These are phyloP conservation scores for Tolypocladium ophioglossoides DNA, from an alignment of 2,329 filamentous ascomycete genomes.

Conservation along the genomic window DNA sequence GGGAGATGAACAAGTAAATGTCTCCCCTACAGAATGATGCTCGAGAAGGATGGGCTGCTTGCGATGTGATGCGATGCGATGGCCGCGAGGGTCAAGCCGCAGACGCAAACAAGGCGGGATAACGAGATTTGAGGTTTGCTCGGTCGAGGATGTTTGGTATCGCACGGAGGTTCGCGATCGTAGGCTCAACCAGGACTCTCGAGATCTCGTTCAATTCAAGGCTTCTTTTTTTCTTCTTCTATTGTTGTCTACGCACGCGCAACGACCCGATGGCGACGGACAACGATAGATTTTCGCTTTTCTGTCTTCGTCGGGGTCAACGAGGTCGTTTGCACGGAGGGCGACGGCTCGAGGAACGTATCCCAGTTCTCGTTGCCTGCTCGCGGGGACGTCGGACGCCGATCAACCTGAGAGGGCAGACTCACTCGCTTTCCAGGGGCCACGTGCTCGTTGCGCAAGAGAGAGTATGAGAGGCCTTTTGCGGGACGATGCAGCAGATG, in stretches of 20 bases:
- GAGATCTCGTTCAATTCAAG: conserved; percentile 19
- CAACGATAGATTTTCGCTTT: conserved; percentile 22
- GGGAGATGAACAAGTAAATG: conserved; percentile 98
- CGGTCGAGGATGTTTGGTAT: not conserved
- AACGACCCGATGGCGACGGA: conserved; percentile 21
- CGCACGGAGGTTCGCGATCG: conserved; percentile 1
- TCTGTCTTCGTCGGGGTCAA: conserved; percentile 23
- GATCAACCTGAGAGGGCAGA: conserved; percentile 6
- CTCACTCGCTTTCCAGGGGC: conserved; percentile 6
- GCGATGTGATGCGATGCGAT: conserved; percentile 8
- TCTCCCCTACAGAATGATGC: conserved; percentile 60
- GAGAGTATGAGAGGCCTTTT: conserved; percentile 6
- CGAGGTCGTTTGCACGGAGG: conserved; percentile 22
- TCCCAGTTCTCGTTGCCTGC: conserved; percentile 29
- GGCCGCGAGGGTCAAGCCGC: conserved; percentile 10
- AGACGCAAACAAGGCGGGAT: conserved; percentile 4
- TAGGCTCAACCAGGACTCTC: conserved; percentile 11
- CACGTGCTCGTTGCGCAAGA: conserved; percentile 5
- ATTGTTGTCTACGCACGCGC: conserved; percentile 27
- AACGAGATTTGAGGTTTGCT: not conserved
- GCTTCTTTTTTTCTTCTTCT: conserved; percentile 10
- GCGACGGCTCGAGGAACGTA: conserved; percentile 27
- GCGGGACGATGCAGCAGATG: conserved; percentile 5
- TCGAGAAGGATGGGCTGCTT: conserved; percentile 14
- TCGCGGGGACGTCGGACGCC: conserved; percentile 17